Base-by-base conservation (phyloP, 2,329 filamentous ascomycete genomes). In the Xylaria arbuscula region DNA sequence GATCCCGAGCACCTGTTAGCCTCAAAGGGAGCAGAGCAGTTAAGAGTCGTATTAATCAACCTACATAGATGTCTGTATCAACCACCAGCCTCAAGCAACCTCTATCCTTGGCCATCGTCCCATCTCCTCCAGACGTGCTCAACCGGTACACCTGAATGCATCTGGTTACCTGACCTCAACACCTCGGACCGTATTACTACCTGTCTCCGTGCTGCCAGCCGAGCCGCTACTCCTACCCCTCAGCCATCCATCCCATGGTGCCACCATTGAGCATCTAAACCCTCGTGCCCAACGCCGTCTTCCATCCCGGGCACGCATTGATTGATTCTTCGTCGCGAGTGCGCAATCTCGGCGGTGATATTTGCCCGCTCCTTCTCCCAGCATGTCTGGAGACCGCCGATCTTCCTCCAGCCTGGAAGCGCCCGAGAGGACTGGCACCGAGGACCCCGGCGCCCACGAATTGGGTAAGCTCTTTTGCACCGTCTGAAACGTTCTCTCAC, bases 371-470 rank as follows among this genome's bases (percentile, higher is more conserved):
- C 32, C 61, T 17, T 45, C n/a, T 48, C 55, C 19, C 58, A 62
- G 57, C 34, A 79, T 79, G 77, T 68, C 77, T 42, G 66, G 70
- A 63, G 68, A 74, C 68, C 73, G 76, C 64, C 74, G 75, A 62
- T 71, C 74, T 19, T 71, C 72, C 22, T 63, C 68, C 13, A 79
- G 76, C 68, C 74, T 79, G 22, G 77, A 78, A 59, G 70, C 76
- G 54, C 78, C 78, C n/a, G 70, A 73, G 68, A 76, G 76, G 58
- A 81, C 74, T 36, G 81, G 79, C 67, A 83, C 81, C 38, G 80
- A 83, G 51, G 88, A 90, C 73, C 83, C 88, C 57, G 88, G 88
- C 73, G 88, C 88, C 51, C 88, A 85, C 76, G 87, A 90, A 66
- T 81, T 89, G 69, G 85, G 88, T 90, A 81, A 68, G 77, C 64